Base-by-base conservation (phyloP, 164 flowering plant species). In the Santalum album region DNA sequence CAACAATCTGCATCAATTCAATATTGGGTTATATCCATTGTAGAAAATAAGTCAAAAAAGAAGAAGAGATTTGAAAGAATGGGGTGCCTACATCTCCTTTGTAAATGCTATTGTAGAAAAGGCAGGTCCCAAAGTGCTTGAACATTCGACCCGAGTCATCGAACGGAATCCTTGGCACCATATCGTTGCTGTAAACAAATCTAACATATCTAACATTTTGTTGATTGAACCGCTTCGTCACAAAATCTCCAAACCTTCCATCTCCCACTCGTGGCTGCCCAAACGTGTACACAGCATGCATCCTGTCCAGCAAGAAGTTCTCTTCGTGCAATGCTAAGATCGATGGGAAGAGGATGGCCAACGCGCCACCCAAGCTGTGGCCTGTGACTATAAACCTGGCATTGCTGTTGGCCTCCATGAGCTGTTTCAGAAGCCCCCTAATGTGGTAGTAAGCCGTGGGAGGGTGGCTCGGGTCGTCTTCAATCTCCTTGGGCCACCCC, bases 351-450 rank as follows among this genome's bases (percentile, higher is more conserved):
- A 25, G 10, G 11, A 50, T 29, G 1, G 53, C 53, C 12, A 50
- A 12, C 6, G 53, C 53, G 3, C 53, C 53, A 12, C 53, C 53
- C 21, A 18, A 2, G 53, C 53, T 26, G 35, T 50, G 53, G 0
- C 53, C 53, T 16, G 53, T 50, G 14, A 50, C 34, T 2, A 50
- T 29, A 14, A 50, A 50, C 20, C 35, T 50, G 2, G 53, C 53
- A 9, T 16, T 26, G 19, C 19, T 50, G 32, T 29, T 25, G 1
- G 7, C 53, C 35, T 9, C 34, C 53, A 50, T 6, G 3, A 50
- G 16, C 14, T 50, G 9, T 14, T 14, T 25, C 35, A 50, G 12
- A 18, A 16, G 1, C 19, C 5, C 14, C 19, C 53, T 50, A 26
- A 50, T 25, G 53, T 25, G 5, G 20, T 50, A 50, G 21, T 50